Percentiles rank a stretch among this genome's conserved stretches.
Evolutionary conservation across 1,284 basidiomycete species (phyloP).

Genomic region (Cerioporus squamosus): DNA sequence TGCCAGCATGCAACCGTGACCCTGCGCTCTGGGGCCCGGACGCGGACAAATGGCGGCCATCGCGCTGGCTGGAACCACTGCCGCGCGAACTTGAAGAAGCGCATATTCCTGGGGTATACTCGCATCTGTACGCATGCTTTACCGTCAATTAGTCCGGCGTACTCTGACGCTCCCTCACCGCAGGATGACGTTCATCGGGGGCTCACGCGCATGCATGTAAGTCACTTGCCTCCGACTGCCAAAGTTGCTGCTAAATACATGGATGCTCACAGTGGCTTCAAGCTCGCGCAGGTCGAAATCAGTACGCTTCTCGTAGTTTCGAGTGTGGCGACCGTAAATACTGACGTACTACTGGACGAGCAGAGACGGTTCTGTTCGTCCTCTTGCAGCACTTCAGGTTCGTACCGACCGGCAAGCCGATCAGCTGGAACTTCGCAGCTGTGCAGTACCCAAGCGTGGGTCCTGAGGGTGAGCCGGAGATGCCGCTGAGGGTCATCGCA

Average conservation of each 20-base stretch:
- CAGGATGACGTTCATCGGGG: conserved; percentile 38
- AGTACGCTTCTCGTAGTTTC: conserved; percentile 7
- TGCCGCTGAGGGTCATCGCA: conserved; percentile 18
- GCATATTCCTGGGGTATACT: conserved; percentile 14
- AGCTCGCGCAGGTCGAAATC: conserved; percentile 18
- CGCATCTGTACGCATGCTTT: conserved; percentile 1
- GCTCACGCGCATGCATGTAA: conserved; percentile 36
- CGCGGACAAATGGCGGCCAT: conserved; percentile 6
- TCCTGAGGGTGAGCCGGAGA: conserved; percentile 2
- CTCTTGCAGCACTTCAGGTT: conserved; percentile 25
- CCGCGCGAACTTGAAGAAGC: conserved; percentile 9
- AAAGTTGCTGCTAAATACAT: neutral
- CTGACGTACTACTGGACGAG: neutral
- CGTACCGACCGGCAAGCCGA: conserved; percentile 14
- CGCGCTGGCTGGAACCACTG: conserved; percentile 15
- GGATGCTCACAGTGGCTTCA: conserved; percentile 14
- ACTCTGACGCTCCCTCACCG: neutral
- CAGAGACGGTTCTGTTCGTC: conserved; percentile 24
- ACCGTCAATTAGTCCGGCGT: no score
- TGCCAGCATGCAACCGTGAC: neutral
- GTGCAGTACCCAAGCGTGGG: conserved; percentile 24
- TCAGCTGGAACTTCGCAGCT: conserved; percentile 25
- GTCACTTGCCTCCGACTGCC: conserved; percentile 1
- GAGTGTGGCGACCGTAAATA: no score
- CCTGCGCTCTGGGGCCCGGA: conserved; percentile 6